A percentile compares a stretch with the other conserved stretches of the same genome.
These are phyloP conservation scores for Fraxinus americana DNA, from an alignment of 257 asterid species.

Conservation along the genomic window DNA sequence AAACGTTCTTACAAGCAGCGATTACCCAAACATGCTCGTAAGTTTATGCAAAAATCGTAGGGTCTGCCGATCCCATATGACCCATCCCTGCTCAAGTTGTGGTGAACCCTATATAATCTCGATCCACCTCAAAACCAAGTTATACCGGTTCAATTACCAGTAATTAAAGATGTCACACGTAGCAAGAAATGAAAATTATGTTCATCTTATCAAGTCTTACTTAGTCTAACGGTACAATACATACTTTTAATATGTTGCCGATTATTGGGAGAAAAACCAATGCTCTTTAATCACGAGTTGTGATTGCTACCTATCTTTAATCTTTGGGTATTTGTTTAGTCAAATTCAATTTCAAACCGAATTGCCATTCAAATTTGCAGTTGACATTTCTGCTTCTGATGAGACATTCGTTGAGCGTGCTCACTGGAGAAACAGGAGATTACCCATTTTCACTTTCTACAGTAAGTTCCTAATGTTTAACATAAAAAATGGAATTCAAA, in stretches of 20 bases:
- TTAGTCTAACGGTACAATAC: not conserved
- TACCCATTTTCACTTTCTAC: slow-evolving; percentile 80
- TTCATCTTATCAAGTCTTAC: not conserved
- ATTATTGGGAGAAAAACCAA: not conserved
- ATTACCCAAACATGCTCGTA: too few relatives aligned
- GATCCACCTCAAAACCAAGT: not conserved
- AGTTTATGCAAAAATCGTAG: too few relatives aligned
- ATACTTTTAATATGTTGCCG: not conserved
- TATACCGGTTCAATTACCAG: too few relatives aligned
- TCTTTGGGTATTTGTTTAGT: not conserved
- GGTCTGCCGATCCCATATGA: too few relatives aligned
- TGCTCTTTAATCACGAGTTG: not conserved
- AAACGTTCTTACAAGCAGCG: too few relatives aligned
- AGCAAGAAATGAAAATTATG: too few relatives aligned
- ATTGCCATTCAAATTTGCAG: slow-evolving; percentile 34
- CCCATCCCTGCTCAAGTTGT: not conserved
- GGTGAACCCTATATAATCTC: not conserved
- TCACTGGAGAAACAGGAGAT: slow-evolving; percentile 47
- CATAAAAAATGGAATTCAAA: not conserved
- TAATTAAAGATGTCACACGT: too few relatives aligned
- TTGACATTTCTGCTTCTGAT: slow-evolving; percentile 49
- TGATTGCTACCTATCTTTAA: not conserved
- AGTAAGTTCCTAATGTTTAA: slow-evolving; percentile 40
- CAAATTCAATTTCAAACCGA: not conserved
- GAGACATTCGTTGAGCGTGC: slow-evolving; percentile 52